Evolutionary conservation across 306 rosid genomes (phyloP).

Genomic region (Malus sieversii): DNA sequence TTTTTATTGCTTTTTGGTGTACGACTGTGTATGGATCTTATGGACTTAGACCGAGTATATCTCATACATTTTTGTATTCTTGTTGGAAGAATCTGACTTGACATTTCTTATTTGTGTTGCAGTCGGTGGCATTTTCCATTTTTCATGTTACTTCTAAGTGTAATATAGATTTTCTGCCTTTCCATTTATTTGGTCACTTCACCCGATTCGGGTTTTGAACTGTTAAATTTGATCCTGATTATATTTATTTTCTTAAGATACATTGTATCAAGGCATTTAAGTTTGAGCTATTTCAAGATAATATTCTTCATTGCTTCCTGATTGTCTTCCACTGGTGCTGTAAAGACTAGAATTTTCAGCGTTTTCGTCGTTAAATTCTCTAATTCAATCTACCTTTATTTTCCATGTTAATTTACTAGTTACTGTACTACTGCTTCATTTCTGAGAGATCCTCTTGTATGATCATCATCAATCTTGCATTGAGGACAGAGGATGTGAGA

Average conservation of each 20-base stretch:
- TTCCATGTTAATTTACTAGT: not conserved
- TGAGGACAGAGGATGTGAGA: not conserved
- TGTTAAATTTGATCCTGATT: not conserved
- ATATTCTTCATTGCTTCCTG: not conserved
- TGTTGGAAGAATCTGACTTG: not conserved
- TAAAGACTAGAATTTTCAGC: not conserved
- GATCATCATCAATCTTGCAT: not conserved
- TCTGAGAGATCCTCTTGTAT: not conserved
- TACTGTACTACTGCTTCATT: not conserved
- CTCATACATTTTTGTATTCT: not conserved
- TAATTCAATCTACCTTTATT: not conserved
- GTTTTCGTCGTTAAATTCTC: not conserved
- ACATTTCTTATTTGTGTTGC: not conserved
- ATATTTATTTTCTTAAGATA: not conserved
- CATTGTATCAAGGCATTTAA: not conserved
- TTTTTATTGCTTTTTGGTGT: not conserved
- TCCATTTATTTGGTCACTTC: not conserved
- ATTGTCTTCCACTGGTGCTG: not conserved
- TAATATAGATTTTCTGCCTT: not conserved
- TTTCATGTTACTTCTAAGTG: not conserved
- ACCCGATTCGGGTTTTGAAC: not conserved
- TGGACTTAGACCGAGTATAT: not conserved
- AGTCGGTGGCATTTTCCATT: not conserved
- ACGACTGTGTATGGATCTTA: not conserved
- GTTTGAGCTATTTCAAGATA: not conserved